Evolutionary conservation across 140 eudicot genomes (phyloP), one percentile per base, ranked within the genome.

Genomic region (Ambrosia hybrid): DNA sequence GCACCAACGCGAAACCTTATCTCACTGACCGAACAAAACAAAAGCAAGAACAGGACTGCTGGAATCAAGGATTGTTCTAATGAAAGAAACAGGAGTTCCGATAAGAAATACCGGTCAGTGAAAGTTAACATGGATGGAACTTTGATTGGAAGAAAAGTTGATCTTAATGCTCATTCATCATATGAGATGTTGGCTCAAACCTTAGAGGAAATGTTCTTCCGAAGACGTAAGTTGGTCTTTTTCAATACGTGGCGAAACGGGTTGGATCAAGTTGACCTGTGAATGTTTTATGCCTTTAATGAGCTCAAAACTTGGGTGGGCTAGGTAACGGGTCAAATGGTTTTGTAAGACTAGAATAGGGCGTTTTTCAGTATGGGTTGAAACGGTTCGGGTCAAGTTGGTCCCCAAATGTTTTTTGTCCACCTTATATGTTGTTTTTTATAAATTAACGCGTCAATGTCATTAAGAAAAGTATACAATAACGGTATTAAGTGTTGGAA

Each of bases 91-190:
- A 75, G 63, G 67, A 78, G 46, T 51, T 9, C 58, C 57, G 37
- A 34, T 70, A 94, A 78, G 75, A 68, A 76, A 73, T 94, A 89
- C 46, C 83, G 70, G 15, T 88, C 87, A 36, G 90, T 94, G 41
- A 94, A 94, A 83, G 99, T 88, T 66, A 90, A 90, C 74, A 88
- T 94, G 95, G 99, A 94, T 76, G 99, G 99, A 65, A 74, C 81
- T 41, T 77, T 78, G 15, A 94, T 94, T 21, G 99, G 99, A 77
- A 85, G 99, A 79, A 94, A 94, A 80, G 88, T 94, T 15, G 97
- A 90, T 76, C 88, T 94, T 53, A 85, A 77, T 83, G 88, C 88
- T 76, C 90, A 90, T 72, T 80, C 79, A 64, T 82, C 91, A 80
- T 94, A 94, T 63, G 92, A 86, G 82, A 84, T 83, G 69, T 78